Conservation (phyloP, 164 flowering plant species). For the Umbellularia californica region DNA sequence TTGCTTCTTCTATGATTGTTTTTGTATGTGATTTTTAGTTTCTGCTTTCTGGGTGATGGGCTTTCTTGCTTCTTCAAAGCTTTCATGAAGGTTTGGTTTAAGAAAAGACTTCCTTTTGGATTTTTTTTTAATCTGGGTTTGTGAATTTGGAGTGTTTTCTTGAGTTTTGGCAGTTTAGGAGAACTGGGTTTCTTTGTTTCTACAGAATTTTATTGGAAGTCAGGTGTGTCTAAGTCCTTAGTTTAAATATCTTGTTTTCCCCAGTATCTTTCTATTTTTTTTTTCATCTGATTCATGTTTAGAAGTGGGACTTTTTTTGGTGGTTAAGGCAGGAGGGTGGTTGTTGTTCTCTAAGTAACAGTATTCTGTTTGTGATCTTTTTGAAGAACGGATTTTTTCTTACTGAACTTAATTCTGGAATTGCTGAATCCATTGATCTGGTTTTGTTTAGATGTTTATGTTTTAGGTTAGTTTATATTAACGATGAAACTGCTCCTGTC, state of each 20-base stretch:
- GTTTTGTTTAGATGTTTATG: neutral
- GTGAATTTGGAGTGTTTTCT: neutral
- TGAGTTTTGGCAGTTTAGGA: neutral
- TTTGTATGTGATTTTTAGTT: neutral
- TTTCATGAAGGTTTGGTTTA: no score
- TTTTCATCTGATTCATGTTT: neutral
- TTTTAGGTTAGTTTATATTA: no score
- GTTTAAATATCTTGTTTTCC: neutral
- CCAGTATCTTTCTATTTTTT: neutral
- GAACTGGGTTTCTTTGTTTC: neutral
- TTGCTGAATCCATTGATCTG: neutral
- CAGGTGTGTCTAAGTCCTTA: no score
- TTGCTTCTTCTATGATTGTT: neutral
- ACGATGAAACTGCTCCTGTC: no score
- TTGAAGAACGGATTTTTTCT: neutral
- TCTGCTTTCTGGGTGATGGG: neutral
- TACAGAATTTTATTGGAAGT: neutral
- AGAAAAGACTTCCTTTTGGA: no score
- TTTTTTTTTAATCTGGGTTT: neutral
- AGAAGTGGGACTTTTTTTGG: neutral
- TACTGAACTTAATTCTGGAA: neutral
- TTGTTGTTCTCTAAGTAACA: neutral
- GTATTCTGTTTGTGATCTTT: neutral
- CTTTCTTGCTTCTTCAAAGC: neutral
- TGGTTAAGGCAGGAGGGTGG: neutral